Evolutionary conservation across 2,329 filamentous ascomycete genomes (phyloP).

Genomic region (Fusarium setosum): DNA sequence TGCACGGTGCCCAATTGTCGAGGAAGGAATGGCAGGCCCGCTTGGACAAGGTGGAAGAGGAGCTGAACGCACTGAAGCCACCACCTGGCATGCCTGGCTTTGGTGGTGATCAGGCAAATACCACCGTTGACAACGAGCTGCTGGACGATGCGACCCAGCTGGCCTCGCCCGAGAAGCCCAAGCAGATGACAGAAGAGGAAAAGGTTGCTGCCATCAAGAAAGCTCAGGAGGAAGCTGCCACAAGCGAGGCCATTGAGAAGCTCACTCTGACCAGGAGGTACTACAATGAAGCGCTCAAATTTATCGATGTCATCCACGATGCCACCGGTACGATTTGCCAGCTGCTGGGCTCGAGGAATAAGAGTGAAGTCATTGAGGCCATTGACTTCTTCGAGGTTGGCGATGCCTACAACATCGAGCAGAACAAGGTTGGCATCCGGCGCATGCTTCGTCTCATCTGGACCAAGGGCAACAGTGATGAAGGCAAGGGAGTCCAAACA

Average conservation of each 20-base stretch:
- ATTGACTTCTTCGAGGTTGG: conserved; percentile 98
- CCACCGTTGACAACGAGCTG: conserved; percentile 79
- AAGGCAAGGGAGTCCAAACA: conserved; percentile 96
- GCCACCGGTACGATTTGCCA: conserved; percentile 86
- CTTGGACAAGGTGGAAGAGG: conserved; percentile 83
- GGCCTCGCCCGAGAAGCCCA: conserved; percentile 74
- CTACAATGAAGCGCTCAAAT: conserved; percentile 91
- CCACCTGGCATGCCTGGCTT: conserved; percentile 74
- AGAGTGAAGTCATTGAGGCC: conserved; percentile 97
- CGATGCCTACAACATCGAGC: conserved; percentile 95
- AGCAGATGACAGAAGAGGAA: conserved; percentile 81
- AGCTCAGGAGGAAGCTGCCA: conserved; percentile 87
- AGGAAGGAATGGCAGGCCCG: conserved; percentile 87
- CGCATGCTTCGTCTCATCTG: conserved; percentile 97
- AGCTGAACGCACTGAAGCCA: conserved; percentile 84
- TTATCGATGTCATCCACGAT: conserved; percentile 90
- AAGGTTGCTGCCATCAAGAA: conserved; percentile 79
- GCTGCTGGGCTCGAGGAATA: conserved; percentile 92
- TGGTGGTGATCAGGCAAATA: conserved; percentile 73
- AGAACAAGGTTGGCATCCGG: conserved; percentile 90
- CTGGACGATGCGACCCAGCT: conserved; percentile 90
- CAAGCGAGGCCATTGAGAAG: conserved; percentile 87
- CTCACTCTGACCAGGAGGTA: conserved; percentile 90
- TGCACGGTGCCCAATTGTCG: conserved; percentile 89
- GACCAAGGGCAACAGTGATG: conserved; percentile 99